Conservation (phyloP, 768 basidiomycete species). For the Russula griseocarnosa region DNA sequence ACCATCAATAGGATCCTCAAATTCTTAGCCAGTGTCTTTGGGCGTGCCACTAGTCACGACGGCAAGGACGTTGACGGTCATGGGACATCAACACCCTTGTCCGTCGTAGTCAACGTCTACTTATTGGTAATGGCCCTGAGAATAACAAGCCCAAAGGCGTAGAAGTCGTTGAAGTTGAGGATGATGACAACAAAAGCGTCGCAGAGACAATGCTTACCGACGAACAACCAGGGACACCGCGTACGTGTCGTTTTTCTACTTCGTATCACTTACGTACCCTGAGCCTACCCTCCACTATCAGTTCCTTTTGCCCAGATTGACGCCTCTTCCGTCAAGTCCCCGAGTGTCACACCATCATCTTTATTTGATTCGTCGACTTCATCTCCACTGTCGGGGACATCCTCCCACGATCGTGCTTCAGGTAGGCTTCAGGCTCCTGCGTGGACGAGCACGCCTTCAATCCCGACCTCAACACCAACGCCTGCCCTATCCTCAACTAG, state of each 20-base stretch:
- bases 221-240: slow-evolving; percentile 7
- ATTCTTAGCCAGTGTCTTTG: slow-evolving; percentile 92
- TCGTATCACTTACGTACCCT: neutral
- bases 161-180: slow-evolving; percentile 38
- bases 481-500: slow-evolving; percentile 5
- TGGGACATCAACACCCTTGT: slow-evolving; percentile 40
- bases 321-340: slow-evolving; percentile 20
- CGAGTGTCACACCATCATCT: slow-evolving; percentile 13
- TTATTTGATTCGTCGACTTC: slow-evolving; percentile 3
- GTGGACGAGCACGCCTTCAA: slow-evolving; percentile 1
- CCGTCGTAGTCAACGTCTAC: slow-evolving; percentile 52
- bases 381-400: neutral
- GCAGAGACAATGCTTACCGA: slow-evolving; percentile 20
- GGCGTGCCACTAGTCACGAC: slow-evolving; percentile 41
- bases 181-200: slow-evolving; percentile 40
- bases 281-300: neutral
- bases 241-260: slow-evolving; percentile 4
- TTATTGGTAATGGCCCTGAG: slow-evolving; percentile 57
- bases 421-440: slow-evolving; percentile 1
- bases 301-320: slow-evolving; percentile 26
- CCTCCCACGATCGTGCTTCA: slow-evolving; percentile 12
- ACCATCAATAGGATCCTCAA: slow-evolving; percentile 94
- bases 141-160: slow-evolving; percentile 39
- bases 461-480: neutral
- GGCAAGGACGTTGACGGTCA: slow-evolving; percentile 38